Evolutionary conservation across 768 basidiomycete species (phyloP), one percentile per base, ranked within the genome.

Genomic region (Kondoa subrosea): DNA sequence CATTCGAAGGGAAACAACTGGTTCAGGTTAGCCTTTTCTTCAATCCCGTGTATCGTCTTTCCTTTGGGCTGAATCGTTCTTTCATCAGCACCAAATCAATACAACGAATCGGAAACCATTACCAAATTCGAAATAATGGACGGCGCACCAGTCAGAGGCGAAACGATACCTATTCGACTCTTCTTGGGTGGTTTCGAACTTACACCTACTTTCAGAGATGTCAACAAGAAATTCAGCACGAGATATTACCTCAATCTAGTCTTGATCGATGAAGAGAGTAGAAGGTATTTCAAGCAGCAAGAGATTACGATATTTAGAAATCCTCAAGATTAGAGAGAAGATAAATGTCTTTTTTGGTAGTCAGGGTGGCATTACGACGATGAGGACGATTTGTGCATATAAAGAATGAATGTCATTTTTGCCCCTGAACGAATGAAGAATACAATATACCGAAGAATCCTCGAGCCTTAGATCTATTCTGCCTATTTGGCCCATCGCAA

Each of bases 101-200:
- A 99, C 77, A 99, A 96, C 76, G 93, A 99, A 77, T 90, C 88
- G 74, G 92, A 97, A 76, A 97, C 92, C 4, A 96, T 99, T 74
- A 97, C 95, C 8, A 97, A 97, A 78, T 97, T 96, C 75, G 95
- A 97, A 78, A 95, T 96, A 72, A 95, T 95, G 92, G 92, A 97
- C 76, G 91, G 92, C 1, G 90, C 92, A 4, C 93, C 93, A 1
- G 91, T 96, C n/a, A 82, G 91, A 80, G 90, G 93, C 64, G 95
- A 99, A 79, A 96, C 91, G 12, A 96, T 97, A 72, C 95, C 95
- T 0, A 99, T 99, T 70, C 87, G 93, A 61, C 81, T 97, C 30
- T 99, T 96, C 83, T 83, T 97, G 1, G 93, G 93, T 56, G 95
- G 95, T 2, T 99, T 97, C 77, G 95, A 99, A 78, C 81, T 99